Percentiles rank a stretch among this genome's conserved stretches.
Conservation (phyloP, 345 rosid genomes). For the Lepidium didymum region DNA sequence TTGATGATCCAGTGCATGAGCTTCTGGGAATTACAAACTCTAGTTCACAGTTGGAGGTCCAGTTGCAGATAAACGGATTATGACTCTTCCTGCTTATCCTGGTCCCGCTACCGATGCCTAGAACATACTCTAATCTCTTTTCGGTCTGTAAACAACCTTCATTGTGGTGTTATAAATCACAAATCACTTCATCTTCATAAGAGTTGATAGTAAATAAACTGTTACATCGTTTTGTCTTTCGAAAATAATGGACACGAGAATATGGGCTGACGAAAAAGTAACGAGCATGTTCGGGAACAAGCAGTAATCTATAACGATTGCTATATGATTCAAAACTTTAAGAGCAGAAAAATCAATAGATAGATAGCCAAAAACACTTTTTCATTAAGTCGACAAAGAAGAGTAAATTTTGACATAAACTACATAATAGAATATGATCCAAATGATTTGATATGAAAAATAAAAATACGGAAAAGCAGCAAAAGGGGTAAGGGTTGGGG, state of each 20-base stretch:
- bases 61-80: slow-evolving; percentile 71
- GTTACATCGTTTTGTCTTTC: too few species aligned
- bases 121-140: neutral
- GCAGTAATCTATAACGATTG: too few species aligned
- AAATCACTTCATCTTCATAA: too few species aligned
- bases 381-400: neutral
- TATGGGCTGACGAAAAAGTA: too few species aligned
- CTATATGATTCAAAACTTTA: too few species aligned
- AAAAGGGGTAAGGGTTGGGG: neutral
- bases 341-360: too few species aligned
- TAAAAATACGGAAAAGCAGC: neutral
- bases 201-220: too few species aligned
- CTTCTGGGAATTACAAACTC: slow-evolving; percentile 59
- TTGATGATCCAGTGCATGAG: slow-evolving; percentile 90
- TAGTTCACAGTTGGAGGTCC: slow-evolving; percentile 77
- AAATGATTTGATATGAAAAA: neutral
- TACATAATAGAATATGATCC: slow-evolving; percentile 5
- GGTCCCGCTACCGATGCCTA: slow-evolving; percentile 56
- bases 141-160: neutral
- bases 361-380: neutral
- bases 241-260: too few species aligned
- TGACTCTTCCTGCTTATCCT: slow-evolving; percentile 91
- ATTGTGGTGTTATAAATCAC: neutral
- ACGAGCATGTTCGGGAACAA: too few species aligned
- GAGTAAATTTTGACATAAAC: neutral